Evolutionary conservation across 139 green algal species (phyloP), one percentile per base, ranked within the genome.

Genomic region (Dunaliella sp.): DNA sequence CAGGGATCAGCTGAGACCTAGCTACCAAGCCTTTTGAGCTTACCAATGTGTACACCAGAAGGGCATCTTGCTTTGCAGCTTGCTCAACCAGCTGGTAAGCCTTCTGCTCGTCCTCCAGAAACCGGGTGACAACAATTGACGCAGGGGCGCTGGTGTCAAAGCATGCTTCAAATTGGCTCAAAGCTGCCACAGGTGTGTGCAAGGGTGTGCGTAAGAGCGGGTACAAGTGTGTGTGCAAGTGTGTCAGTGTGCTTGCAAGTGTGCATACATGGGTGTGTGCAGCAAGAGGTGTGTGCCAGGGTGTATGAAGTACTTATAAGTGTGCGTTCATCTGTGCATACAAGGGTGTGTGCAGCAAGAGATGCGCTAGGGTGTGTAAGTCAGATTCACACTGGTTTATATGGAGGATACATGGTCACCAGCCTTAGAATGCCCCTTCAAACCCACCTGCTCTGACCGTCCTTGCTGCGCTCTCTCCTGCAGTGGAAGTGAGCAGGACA

Each of bases 31-130:
- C 16, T 22, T 22, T 78, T 78, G 16, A 33, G 28, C 81, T 33
- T 31, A 85, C 89, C 78, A 93, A 73, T 25, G 91, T 90, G 88
- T 91, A 93, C 76, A 94, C 92, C 81, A 94, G 82, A 79, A 94
- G 88, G 33, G 90, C 92, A 78, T 94, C 86, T 73, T 93, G 88
- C 84, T 91, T 90, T 3, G 84, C 77, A 1, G 90, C 90, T 59
- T 87, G 76, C 35, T 84, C 22, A 72, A 92, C 86, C 83, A 93
- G 86, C 7, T 80, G 34, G 83, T 81, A 85, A 38, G 87, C 80
- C 80, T 87, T 87, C 0, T 88, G 34, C 34, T 84, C 34, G 7
- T 88, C 77, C 36, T 90, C 87, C 31, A 93, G 37, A 81, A 93
- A 93, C 0, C 90, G 88, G 81, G 88, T 91, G 2, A 94, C 82